Evolutionary conservation across 495 filamentous ascomycete species (phyloP).

Genomic region (Barbatosphaeria neglecta): DNA sequence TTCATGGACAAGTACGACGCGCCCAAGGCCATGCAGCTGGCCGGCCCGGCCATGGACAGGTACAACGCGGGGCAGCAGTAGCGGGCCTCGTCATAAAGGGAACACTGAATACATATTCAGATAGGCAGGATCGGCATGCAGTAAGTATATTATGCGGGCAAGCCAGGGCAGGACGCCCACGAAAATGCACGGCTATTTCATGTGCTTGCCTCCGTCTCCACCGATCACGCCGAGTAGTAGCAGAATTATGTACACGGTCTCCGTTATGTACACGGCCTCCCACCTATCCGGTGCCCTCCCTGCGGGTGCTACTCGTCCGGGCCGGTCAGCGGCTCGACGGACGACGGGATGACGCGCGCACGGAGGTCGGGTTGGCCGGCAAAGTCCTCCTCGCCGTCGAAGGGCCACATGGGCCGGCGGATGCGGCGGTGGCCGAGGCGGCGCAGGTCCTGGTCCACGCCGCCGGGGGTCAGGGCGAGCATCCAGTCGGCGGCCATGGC

Average conservation of each 20-base stretch:
- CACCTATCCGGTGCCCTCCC: too few relatives aligned
- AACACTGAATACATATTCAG: not conserved
- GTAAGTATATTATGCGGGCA: too few relatives aligned
- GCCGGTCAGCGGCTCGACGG: constrained; percentile 20
- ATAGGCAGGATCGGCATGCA: too few relatives aligned
- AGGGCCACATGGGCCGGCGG: constrained; percentile 44
- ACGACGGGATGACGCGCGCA: constrained; percentile 30
- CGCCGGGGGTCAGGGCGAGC: constrained; percentile 42
- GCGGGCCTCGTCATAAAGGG: too few relatives aligned
- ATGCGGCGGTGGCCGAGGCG: constrained; percentile 39
- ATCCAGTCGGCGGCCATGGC: constrained; percentile 46
- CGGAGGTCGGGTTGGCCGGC: constrained; percentile 25
- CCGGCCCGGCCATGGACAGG: not conserved
- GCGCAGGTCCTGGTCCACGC: constrained; percentile 42
- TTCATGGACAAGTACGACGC: not conserved
- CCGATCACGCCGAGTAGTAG: too few relatives aligned
- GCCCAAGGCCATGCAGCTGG: not conserved
- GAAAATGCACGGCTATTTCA: too few relatives aligned
- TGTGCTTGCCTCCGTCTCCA: too few relatives aligned
- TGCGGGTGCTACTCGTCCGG: constrained; percentile 10
- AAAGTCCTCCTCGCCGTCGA: constrained; percentile 35
- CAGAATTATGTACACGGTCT: too few relatives aligned
- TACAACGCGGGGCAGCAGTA: too few relatives aligned
- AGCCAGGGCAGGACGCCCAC: too few relatives aligned
- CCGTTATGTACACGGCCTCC: too few relatives aligned